Evolutionary conservation across 169 alveolate genomes (phyloP), one percentile per base, ranked within the genome.

Genomic region (Ichthyophthirius multifiliis): DNA sequence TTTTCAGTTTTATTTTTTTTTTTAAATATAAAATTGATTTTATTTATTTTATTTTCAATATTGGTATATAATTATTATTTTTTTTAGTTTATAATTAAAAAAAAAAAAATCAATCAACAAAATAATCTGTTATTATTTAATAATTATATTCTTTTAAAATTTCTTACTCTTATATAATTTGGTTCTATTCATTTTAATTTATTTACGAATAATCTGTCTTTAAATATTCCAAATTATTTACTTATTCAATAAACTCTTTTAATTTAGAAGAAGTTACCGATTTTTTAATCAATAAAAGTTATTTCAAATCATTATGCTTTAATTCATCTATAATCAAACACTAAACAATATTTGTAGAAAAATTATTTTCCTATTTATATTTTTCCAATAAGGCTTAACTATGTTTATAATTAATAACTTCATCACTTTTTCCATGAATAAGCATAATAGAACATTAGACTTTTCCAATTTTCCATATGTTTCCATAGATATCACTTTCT

Each of bases 381-480:
- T 67, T 67, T 67, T 67, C 48, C 1, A 67, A 4, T 16, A 67
- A 18, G 30, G 41, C 31, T 9, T 67, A 18, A 12, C 77, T 67
- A 62, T 74, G 78, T 10, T 30, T 37, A 27, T 18, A 74, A 27
- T 83, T 78, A 41, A 82, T 63, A 32, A 82, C 46, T 63, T 41
- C 77, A 62, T 82, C 88, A 23, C 55, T 43, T 75, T 82, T 82
- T 4, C 88, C 88, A 75, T 82, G 88, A 63, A 82, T 55, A 5
- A 82, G 7, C 12, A 82, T 31, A 9, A 75, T 73, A 15, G 82
- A 73, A n/a, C 83, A 82, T 47, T 41, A 39, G 4, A 82, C 83
- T 43, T 74, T 55, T 23, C 45, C 78, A 12, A 75, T 64, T 32
- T 16, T 23, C 5, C 63, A 18, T 15, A 75, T 74, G 47, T 82